Evolutionary conservation across 345 rosid species (phyloP).

Genomic region (Populus alba): DNA sequence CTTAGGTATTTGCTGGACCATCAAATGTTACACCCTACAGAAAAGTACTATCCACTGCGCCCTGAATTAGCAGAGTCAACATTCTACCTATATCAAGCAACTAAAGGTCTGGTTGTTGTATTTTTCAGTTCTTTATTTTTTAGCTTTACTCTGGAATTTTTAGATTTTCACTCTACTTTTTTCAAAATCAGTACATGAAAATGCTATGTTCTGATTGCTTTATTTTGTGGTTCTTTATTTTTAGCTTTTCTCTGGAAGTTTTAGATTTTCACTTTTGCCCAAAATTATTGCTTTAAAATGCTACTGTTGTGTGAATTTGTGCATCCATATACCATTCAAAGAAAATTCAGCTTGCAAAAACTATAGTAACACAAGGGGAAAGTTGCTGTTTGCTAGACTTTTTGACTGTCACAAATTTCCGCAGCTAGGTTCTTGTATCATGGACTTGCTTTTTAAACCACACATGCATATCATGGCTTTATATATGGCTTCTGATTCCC

Average conservation of each 20-base stretch:
- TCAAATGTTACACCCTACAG: slow-evolving; percentile 87
- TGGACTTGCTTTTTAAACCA: neutral
- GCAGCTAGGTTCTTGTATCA: neutral
- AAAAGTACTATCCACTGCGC: slow-evolving; percentile 90
- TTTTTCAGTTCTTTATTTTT: neutral
- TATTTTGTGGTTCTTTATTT: neutral
- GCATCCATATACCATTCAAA: neutral
- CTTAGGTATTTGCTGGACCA: slow-evolving; percentile 80
- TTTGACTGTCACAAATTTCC: neutral
- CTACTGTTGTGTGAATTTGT: neutral
- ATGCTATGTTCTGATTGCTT: neutral
- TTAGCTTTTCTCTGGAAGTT: neutral
- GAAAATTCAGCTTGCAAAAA: neutral
- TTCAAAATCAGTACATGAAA: neutral
- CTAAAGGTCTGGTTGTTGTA: slow-evolving; percentile 58
- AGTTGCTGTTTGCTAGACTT: neutral
- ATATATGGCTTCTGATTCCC: neutral
- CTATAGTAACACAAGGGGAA: neutral
- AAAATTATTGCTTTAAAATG: slow-evolving; percentile 6
- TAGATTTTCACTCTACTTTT: neutral
- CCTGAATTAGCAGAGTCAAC: slow-evolving; percentile 97
- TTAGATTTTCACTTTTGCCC: neutral
- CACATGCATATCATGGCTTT: neutral
- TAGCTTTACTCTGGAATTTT: neutral
- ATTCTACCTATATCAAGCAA: slow-evolving; percentile 93